Percentiles rank a stretch among this genome's conserved stretches.
phyloP scores from a whole-genome alignment of 257 asterid species.

The Solanum corneliomulleri region DNA sequence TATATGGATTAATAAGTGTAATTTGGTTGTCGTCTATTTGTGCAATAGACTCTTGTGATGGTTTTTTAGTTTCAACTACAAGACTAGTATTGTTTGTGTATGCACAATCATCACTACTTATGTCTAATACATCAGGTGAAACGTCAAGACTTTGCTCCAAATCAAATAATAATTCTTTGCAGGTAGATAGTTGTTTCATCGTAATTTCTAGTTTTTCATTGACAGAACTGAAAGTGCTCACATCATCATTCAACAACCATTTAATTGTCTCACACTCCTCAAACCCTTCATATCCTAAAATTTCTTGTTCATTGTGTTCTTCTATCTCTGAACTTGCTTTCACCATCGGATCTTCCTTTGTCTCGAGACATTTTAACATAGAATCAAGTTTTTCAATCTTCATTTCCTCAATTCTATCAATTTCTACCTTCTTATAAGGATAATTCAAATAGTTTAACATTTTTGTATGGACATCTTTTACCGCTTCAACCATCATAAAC shows the following conservation, averaged over 20 bases:
- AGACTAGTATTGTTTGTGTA: not conserved
- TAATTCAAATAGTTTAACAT: constrained; percentile 10
- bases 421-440: constrained; percentile 13
- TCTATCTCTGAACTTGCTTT: constrained; percentile 26
- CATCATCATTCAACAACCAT: constrained; percentile 43
- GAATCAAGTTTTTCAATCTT: constrained; percentile 23
- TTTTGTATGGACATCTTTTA: constrained; percentile 11
- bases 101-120: not conserved
- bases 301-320: constrained; percentile 27
- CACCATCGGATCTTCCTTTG: constrained; percentile 33
- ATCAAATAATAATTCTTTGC: not conserved
- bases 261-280: constrained; percentile 40
- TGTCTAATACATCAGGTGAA: not conserved
- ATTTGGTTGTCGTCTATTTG: constrained; percentile 3
- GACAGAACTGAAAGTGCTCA: constrained; percentile 13
- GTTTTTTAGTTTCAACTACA: not conserved
- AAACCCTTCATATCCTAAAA: constrained; percentile 27
- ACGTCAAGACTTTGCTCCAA: not conserved
- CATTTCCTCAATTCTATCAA: constrained; percentile 18
- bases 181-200: not conserved
- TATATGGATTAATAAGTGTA: not conserved
- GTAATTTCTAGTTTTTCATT: not conserved
- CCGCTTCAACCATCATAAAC: constrained; percentile 16
- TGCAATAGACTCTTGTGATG: not conserved
- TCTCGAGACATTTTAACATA: constrained; percentile 13